phyloP scores from a whole-genome alignment of 805 yeast genomes.

The Priceomyces melissophilus region DNA sequence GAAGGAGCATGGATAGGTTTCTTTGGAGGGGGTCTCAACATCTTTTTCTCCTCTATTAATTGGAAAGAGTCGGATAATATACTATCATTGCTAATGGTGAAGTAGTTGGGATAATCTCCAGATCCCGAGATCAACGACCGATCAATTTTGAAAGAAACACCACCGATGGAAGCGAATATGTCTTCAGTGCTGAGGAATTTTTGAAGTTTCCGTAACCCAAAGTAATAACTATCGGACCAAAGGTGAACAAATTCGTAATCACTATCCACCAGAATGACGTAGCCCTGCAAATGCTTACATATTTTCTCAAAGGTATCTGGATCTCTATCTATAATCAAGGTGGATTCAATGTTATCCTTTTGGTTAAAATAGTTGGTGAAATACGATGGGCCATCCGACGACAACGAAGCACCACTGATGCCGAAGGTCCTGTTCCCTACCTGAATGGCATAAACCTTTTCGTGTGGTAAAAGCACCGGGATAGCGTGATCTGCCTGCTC shows the following conservation, averaged over 20 bases:
- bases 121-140: conserved; percentile 48
- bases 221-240: conserved; percentile 70
- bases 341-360: conserved; percentile 32
- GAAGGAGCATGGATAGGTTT: conserved; percentile 51
- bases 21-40: conserved; percentile 77
- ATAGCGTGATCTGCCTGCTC: conserved; percentile 41
- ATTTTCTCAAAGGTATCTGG: conserved; percentile 66
- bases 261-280: conserved; percentile 55
- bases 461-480: conserved; percentile 60
- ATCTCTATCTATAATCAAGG: conserved; percentile 69
- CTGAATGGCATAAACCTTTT: conserved; percentile 63
- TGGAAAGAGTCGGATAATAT: conserved; percentile 45
- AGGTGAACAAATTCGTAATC: conserved; percentile 62
- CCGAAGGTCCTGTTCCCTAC: conserved; percentile 62
- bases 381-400: conserved; percentile 85
- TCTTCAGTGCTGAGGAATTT: conserved; percentile 50
- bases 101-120: conserved; percentile 79
- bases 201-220: conserved; percentile 57
- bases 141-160: conserved; percentile 56
- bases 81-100: conserved; percentile 58
- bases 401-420: conserved; percentile 79
- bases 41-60: conserved; percentile 35
- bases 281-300: conserved; percentile 76
- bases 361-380: conserved; percentile 67
- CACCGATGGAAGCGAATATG: conserved; percentile 57